Percentiles rank a stretch among this genome's conserved stretches.
These are phyloP conservation scores for Caryopteris hybrid DNA, from an alignment of 305 asterid species.

Conservation along the genomic window DNA sequence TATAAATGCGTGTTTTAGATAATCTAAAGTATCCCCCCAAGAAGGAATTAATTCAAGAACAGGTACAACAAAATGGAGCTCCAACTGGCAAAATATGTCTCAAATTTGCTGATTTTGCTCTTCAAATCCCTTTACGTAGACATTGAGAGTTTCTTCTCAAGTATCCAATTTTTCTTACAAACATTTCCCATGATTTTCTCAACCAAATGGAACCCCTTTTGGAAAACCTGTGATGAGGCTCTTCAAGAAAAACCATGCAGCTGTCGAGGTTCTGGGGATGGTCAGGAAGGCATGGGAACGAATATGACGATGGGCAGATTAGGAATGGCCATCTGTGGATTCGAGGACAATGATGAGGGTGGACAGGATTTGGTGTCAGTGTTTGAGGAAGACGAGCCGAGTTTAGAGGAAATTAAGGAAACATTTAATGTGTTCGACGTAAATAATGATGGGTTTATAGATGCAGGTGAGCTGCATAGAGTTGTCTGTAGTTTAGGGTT, in stretches of 20 bases:
- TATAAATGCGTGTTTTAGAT: not conserved
- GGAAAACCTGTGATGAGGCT: too few species aligned
- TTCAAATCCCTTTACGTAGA: slow-evolving; percentile 16
- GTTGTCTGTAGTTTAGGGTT: slow-evolving; percentile 25
- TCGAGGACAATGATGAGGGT: not conserved
- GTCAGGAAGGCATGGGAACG: slow-evolving; percentile 8
- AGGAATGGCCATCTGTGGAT: not conserved
- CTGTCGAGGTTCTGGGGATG: too few species aligned
- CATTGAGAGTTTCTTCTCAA: slow-evolving; percentile 5
- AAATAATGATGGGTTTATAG: slow-evolving; percentile 31
- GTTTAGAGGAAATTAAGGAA: slow-evolving; percentile 33
- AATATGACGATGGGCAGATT: slow-evolving; percentile 12
- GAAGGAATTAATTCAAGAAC: too few species aligned
- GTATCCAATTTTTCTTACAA: not conserved
- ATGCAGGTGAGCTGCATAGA: slow-evolving; percentile 29
- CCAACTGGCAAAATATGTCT: not conserved
- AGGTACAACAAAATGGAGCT: slow-evolving; percentile 24
- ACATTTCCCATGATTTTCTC: not conserved
- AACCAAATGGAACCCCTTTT: not conserved
- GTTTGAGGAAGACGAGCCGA: slow-evolving; percentile 38
- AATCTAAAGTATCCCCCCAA: too few species aligned
- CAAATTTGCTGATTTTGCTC: slow-evolving; percentile 7
- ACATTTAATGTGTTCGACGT: slow-evolving; percentile 27
- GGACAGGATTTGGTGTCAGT: slow-evolving; percentile 7
- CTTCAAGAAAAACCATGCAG: too few species aligned